A percentile compares a stretch with the other conserved stretches of the same genome.
Conservation (phyloP, 2,329 filamentous ascomycete genomes). For the Colletotrichum viniferum region DNA sequence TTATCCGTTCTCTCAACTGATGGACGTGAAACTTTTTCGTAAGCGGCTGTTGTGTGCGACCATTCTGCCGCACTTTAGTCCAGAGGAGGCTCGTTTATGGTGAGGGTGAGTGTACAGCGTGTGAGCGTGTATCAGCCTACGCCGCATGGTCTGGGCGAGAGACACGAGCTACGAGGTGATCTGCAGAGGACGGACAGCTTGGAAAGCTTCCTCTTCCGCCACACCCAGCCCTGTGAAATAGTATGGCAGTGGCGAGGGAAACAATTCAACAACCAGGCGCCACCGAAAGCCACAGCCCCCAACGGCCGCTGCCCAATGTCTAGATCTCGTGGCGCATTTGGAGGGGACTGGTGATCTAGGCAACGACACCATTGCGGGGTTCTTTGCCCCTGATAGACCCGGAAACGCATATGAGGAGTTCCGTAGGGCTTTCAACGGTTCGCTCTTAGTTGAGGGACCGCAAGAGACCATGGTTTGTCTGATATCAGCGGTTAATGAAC, state of each 20-base stretch:
- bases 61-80: not conserved
- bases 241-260: not conserved
- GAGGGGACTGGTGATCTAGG: not conserved
- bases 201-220: not conserved
- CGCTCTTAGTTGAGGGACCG: not conserved
- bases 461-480: not conserved
- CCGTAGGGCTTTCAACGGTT: not conserved
- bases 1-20: not conserved
- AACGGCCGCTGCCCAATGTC: not conserved
- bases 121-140: not conserved
- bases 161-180: not conserved
- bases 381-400: not conserved
- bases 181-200: not conserved
- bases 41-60: not conserved
- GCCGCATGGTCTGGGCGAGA: not conserved
- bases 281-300: not conserved
- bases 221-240: not conserved
- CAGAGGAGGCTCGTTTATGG: no score
- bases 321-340: not conserved
- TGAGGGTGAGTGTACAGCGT: not conserved
- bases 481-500: not conserved
- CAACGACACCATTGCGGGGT: not conserved
- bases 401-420: not conserved
- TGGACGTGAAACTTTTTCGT: constrained; percentile 2
- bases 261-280: not conserved